Conservation (phyloP, 2,329 filamentous ascomycete species). For the Lasiodiplodia sp. region DNA sequence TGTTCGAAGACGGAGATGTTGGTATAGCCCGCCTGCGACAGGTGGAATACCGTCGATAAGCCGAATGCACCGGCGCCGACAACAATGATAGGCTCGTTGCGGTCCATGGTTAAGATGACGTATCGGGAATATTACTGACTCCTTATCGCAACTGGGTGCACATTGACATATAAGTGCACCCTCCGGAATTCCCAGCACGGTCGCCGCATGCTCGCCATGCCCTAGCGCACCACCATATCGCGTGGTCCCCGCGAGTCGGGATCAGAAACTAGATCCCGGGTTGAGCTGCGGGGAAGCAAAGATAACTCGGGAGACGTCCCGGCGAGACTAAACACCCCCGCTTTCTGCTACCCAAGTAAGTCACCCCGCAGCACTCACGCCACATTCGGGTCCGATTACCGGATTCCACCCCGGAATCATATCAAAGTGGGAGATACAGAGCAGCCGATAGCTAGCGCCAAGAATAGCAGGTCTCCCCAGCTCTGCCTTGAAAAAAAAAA, state of each 20-base stretch:
- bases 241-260: background rate
- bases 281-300: background rate
- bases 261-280: background rate
- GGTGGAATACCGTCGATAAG: conserved; percentile 42
- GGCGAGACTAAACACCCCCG: background rate
- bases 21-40: conserved; percentile 40
- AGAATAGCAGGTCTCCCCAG: no score
- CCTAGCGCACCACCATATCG: no score
- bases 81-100: conserved; percentile 38
- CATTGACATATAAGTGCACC: conserved; percentile 8
- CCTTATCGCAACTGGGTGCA: background rate
- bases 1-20: conserved; percentile 42
- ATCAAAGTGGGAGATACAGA: background rate
- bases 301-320: conserved; percentile 3
- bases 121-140: background rate
- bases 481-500: no score
- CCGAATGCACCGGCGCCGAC: conserved; percentile 44
- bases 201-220: no score
- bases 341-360: background rate
- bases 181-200: background rate
- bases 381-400: background rate
- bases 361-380: background rate
- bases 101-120: conserved; percentile 36
- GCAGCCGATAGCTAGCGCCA: no score
- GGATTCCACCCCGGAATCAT: background rate